phyloP scores from a whole-genome alignment of 768 basidiomycete genomes.

The Chalciporus piperatus region DNA sequence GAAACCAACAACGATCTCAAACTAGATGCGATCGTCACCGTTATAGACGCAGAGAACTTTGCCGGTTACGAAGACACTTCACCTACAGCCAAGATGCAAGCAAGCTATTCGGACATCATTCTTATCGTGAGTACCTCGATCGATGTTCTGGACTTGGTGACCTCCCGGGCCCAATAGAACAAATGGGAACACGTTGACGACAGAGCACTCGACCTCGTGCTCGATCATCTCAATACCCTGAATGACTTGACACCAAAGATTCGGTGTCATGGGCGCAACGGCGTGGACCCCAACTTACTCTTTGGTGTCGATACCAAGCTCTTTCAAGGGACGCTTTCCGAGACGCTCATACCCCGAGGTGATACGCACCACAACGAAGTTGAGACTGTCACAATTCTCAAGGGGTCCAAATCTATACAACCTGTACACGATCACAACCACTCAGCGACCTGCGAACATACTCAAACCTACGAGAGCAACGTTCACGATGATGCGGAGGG shows the following conservation, averaged over 20 bases:
- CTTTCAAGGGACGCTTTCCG: slow-evolving; percentile 38
- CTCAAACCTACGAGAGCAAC: neutral
- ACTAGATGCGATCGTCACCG: slow-evolving; percentile 89
- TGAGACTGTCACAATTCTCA: slow-evolving; percentile 67
- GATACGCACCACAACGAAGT: slow-evolving; percentile 76
- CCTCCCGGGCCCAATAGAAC: slow-evolving; percentile 46
- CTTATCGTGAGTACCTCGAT: slow-evolving; percentile 57
- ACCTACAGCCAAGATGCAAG: slow-evolving; percentile 89
- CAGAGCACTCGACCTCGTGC: slow-evolving; percentile 71
- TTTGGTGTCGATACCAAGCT: slow-evolving; percentile 91
- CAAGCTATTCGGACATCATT: slow-evolving; percentile 92
- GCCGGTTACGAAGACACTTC: slow-evolving; percentile 89
- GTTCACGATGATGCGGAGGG: slow-evolving; percentile 5
- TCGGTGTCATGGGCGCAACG: slow-evolving; percentile 56
- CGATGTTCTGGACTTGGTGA: slow-evolving; percentile 3
- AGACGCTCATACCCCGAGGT: slow-evolving; percentile 2
- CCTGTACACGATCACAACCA: slow-evolving; percentile 20
- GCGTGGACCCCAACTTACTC: slow-evolving; percentile 74
- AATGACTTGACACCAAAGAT: slow-evolving; percentile 91
- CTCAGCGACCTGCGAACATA: slow-evolving; percentile 4
- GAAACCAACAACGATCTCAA: slow-evolving; percentile 73
- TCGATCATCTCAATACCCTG: slow-evolving; percentile 85
- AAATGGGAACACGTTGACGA: slow-evolving; percentile 89
- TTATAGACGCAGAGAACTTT: slow-evolving; percentile 91
- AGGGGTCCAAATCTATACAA: slow-evolving; percentile 32